Evolutionary conservation across 1,139 yeast genomes (phyloP).

Genomic region (Suhomyces guaymorum): DNA sequence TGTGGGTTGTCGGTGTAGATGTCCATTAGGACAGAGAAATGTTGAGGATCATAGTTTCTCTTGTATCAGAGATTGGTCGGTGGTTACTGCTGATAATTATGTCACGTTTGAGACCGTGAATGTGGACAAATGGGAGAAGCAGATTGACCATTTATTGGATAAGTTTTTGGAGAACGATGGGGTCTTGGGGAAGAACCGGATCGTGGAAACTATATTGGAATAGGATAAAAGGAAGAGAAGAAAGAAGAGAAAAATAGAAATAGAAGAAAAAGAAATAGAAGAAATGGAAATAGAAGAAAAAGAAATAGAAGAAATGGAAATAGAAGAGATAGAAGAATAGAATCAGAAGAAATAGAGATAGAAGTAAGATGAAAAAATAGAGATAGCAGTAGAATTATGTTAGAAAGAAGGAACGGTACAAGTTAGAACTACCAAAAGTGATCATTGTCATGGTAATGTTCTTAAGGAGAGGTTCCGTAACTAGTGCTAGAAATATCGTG

Average conservation of each 20-base stretch:
- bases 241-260: background rate
- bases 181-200: conserved; percentile 23
- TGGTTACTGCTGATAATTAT: conserved; percentile 38
- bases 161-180: conserved; percentile 29
- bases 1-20: conserved; percentile 82
- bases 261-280: too few species aligned
- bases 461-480: too few species aligned
- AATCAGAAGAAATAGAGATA: background rate
- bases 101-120: conserved; percentile 25
- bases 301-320: background rate
- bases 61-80: conserved; percentile 61
- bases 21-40: conserved; percentile 57
- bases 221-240: too few species aligned
- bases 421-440: too few species aligned
- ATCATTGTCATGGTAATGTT: too few species aligned
- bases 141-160: conserved; percentile 31
- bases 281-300: background rate
- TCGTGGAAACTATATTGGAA: conserved; percentile 13
- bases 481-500: too few species aligned
- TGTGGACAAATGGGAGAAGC: conserved; percentile 37
- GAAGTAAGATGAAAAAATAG: background rate
- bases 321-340: background rate
- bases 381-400: too few species aligned
- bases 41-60: conserved; percentile 56
- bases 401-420: too few species aligned